Percentiles rank a stretch among this genome's conserved stretches.
Conservation (phyloP, 2,329 filamentous ascomycete genomes). For the Hypoxylon sp. region DNA sequence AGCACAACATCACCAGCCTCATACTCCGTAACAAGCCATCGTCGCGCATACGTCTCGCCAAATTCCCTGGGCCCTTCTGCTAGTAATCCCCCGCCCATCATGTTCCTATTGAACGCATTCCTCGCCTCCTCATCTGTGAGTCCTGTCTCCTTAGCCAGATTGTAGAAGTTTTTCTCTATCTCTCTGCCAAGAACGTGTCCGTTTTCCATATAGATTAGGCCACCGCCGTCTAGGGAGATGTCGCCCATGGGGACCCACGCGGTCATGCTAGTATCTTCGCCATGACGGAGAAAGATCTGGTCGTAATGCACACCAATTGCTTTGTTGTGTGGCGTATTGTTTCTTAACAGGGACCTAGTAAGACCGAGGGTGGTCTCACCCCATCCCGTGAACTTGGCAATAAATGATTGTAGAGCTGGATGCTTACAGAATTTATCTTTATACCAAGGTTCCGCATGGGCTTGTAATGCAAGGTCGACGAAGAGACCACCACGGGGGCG, state of each 20-base stretch:
- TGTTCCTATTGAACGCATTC: conserved; percentile 70
- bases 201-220: conserved; percentile 71
- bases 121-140: conserved; percentile 67
- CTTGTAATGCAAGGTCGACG: conserved; percentile 67
- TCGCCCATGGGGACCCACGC: conserved; percentile 72
- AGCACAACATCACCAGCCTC: conserved; percentile 61
- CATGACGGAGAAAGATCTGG: conserved; percentile 70
- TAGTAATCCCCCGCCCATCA: conserved; percentile 70
- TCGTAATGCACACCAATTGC: conserved; percentile 74
- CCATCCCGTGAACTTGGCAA: conserved; percentile 69
- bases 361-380: conserved; percentile 63
- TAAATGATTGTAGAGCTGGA: conserved; percentile 63
- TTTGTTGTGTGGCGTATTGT: conserved; percentile 70
- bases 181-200: conserved; percentile 62
- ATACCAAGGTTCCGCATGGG: conserved; percentile 69
- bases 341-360: conserved; percentile 66
- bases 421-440: conserved; percentile 69
- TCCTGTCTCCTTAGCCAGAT: conserved; percentile 63
- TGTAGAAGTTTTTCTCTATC: conserved; percentile 65
- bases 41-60: conserved; percentile 48
- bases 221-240: conserved; percentile 68
- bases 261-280: conserved; percentile 68
- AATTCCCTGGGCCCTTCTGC: conserved; percentile 63
- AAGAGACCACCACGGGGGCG: conserved; percentile 45
- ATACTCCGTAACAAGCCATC: conserved; percentile 58